Percentiles rank a stretch among this genome's conserved stretches.
phyloP scores from a whole-genome alignment of 371 early-diverging fungal species.

The Neoconidiobolus thromboides region DNA sequence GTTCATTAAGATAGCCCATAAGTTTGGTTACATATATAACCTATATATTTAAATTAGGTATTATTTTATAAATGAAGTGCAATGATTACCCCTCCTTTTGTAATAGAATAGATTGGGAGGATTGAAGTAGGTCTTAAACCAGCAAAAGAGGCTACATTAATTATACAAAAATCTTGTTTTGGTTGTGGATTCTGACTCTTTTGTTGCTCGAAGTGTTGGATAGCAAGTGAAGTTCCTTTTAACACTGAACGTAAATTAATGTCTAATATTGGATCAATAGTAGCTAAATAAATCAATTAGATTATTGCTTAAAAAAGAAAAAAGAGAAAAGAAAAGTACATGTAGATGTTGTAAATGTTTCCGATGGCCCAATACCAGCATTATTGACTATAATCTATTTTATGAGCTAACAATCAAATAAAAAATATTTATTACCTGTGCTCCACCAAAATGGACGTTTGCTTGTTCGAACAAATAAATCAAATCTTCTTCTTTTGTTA shows the following conservation, averaged over 20 bases:
- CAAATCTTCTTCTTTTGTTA: not conserved
- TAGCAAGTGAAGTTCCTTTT: not conserved
- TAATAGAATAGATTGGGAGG: not conserved
- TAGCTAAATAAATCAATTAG: not conserved
- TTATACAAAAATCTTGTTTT: not conserved
- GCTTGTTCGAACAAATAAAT: not conserved
- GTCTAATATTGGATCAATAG: not conserved
- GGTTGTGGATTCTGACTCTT: not conserved
- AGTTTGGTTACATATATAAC: not conserved
- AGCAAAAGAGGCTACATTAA: not conserved
- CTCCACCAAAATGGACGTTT: not conserved
- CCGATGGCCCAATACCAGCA: not conserved
- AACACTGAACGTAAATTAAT: not conserved
- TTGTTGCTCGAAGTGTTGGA: not conserved
- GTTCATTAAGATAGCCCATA: not conserved
- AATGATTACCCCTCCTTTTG: not conserved
- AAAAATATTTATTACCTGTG: not conserved
- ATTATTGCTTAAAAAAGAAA: no score
- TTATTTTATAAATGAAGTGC: no score
- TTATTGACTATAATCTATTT: conserved; percentile 4
- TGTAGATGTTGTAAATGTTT: not conserved
- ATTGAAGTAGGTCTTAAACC: not conserved
- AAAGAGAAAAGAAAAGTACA: not conserved
- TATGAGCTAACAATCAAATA: not conserved
- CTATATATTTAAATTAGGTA: not conserved